Conservation (phyloP, 2,329 filamentous ascomycete species). For the Fusarium coffeatum region DNA sequence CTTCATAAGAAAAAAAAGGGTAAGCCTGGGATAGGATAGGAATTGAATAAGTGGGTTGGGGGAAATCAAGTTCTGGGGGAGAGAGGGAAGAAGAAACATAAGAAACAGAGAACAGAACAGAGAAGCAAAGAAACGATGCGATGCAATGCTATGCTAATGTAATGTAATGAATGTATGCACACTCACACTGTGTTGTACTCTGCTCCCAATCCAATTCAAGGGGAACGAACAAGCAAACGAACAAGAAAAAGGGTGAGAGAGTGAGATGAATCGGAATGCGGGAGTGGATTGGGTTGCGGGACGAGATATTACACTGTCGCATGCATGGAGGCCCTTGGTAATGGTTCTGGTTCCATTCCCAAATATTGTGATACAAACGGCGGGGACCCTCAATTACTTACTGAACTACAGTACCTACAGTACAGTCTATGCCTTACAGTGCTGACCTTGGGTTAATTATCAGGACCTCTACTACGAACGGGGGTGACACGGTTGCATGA, state of each 20-base stretch:
- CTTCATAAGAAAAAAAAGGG: constrained; percentile 27
- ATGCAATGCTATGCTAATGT: background rate
- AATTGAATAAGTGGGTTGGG: constrained; percentile 30
- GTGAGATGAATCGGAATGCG: constrained; percentile 38
- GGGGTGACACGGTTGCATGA: constrained; percentile 26
- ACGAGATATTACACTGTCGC: constrained; percentile 33
- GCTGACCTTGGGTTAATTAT: constrained; percentile 28
- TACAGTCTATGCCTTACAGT: constrained; percentile 12
- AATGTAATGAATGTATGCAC: background rate
- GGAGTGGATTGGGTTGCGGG: constrained; percentile 25
- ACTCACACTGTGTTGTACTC: constrained; percentile 36
- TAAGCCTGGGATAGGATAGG: constrained; percentile 18
- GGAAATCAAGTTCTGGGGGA: constrained; percentile 30
- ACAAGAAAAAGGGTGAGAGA: constrained; percentile 10
- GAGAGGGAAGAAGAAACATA: constrained; percentile 19
- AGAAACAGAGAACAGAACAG: background rate
- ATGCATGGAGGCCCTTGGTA: constrained; percentile 25
- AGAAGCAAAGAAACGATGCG: constrained; percentile 2
- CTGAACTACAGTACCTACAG: background rate
- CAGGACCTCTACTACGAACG: constrained; percentile 6
- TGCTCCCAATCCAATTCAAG: constrained; percentile 5
- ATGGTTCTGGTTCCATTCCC: background rate
- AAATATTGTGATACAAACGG: constrained; percentile 24
- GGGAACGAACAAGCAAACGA: constrained; percentile 19
- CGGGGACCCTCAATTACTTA: constrained; percentile 7